Conservation (phyloP, 352 stramenopile genomes). For the Detonula confervacea region DNA sequence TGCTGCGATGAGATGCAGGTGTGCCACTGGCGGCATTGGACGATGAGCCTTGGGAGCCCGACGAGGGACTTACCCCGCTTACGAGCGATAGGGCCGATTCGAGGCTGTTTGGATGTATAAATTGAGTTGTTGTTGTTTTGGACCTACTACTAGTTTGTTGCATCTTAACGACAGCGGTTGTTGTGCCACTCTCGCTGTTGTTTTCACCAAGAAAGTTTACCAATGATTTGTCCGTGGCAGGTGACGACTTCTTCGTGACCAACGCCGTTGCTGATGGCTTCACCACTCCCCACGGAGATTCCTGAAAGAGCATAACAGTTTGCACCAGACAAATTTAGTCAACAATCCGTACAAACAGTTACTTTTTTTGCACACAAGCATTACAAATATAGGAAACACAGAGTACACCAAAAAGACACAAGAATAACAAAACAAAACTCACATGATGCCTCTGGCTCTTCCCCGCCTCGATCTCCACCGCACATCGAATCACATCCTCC, state of each 20-base stretch:
- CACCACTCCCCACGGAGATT: constrained; percentile 57
- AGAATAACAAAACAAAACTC: constrained; percentile 25
- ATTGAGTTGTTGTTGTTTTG: constrained; percentile 28
- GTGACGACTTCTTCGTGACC: constrained; percentile 9
- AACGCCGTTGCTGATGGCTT: constrained; percentile 11
- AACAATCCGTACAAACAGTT: too few relatives aligned
- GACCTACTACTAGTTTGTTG: too few relatives aligned
- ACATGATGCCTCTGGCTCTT: constrained; percentile 73
- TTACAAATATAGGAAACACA: constrained; percentile 11
- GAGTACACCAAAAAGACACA: background rate
- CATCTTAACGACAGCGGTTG: constrained; percentile 1
- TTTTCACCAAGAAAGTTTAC: constrained; percentile 54
- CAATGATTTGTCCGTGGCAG: constrained; percentile 48
- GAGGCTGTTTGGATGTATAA: constrained; percentile 79
- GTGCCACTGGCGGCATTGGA: constrained; percentile 38
- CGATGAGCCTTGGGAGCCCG: constrained; percentile 64
- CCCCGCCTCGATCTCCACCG: constrained; percentile 84
- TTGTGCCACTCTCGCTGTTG: constrained; percentile 7
- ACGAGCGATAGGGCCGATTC: constrained; percentile 74
- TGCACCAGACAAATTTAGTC: too few relatives aligned
- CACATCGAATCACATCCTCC: constrained; percentile 78
- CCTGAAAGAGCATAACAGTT: constrained; percentile 8
- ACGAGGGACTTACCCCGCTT: constrained; percentile 76
- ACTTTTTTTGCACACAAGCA: too few relatives aligned
- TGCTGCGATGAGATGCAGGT: constrained; percentile 63